Evolutionary conservation across 1,139 yeast species (phyloP), one percentile per base, ranked within the genome.

Genomic region (Pichia inconspicua): DNA sequence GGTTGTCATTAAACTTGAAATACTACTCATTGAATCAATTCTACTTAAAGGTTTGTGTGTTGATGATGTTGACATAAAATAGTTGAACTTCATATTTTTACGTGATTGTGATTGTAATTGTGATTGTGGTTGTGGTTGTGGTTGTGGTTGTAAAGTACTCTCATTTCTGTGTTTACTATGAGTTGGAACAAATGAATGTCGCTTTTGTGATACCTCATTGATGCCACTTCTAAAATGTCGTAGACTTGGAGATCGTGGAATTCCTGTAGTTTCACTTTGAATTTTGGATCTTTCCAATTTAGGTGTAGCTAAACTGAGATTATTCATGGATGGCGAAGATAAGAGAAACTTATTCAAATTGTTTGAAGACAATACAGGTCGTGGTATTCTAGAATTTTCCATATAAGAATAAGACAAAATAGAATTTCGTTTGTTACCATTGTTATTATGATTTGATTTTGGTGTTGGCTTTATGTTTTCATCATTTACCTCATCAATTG

Each of bases 211-310:
- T 15, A 25, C 22, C 10, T 34, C 22, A n/a, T 14, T 34, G 5
- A 5, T 34, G 10, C 11, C 11, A 4, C 5, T 34, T 25, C 9
- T 14, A 6, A 39, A 12, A 5, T 19, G 17, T 14, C 36, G 35
- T 6, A 40, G 10, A 31, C 50, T 49, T 2, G 47, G 41, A 1
- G 50, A 47, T 45, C 42, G 42, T 15, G 48, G 48, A 25, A 49
- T 34, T 15, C 37, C 37, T 15, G 37, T 34, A 8, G 7, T 4
- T 17, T 34, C 37, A 15, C 5, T 41, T 25, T 45, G 38, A 8
- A 48, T 44, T 2, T 44, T 27, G 17, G 11, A 38, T 6, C 32
- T 14, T 9, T 48, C 42, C 25, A 40, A 10, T 10, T 35, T 37
- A 8, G 22, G 40, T 19, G 48, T 9, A 27, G 2, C 17, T 7